phyloP scores from a whole-genome alignment of 768 basidiomycete species.

The Obba rivulosa region DNA sequence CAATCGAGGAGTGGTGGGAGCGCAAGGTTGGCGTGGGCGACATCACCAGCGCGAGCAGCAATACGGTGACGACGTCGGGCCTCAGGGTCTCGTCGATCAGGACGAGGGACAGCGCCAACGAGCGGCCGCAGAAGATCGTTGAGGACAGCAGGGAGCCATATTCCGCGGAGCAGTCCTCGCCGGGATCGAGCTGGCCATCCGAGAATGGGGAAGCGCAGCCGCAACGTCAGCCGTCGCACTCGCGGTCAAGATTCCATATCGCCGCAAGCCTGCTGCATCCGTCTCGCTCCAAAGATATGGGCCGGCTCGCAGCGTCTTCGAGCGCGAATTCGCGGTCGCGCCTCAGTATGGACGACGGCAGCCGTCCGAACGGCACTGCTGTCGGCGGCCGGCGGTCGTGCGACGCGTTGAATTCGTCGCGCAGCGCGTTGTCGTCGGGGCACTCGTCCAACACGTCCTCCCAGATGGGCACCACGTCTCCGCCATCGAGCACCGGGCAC shows the following conservation, averaged over 20 bases:
- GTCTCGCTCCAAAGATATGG: neutral
- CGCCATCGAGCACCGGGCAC: conserved; percentile 2
- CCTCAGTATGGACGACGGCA: conserved; percentile 20
- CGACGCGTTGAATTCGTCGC: conserved; percentile 11
- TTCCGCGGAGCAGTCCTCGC: conserved; percentile 8
- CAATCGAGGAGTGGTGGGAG: conserved; percentile 76
- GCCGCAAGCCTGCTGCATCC: conserved; percentile 3
- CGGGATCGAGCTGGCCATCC: neutral
- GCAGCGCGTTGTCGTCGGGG: conserved; percentile 4
- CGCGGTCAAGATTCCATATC: conserved; percentile 3
- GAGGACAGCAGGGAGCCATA: conserved; percentile 15
- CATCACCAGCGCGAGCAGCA: conserved; percentile 23
- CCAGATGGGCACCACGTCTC: conserved; percentile 1
- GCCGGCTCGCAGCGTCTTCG: neutral
- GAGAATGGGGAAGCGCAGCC: neutral
- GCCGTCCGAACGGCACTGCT: conserved; percentile 2
- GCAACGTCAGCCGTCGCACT: neutral
- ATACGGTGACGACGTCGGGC: conserved; percentile 18
- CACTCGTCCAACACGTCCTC: conserved; percentile 6
- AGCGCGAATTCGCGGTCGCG: conserved; percentile 11
- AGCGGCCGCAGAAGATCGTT: conserved; percentile 12
- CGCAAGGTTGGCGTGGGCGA: conserved; percentile 70
- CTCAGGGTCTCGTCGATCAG: conserved; percentile 25
- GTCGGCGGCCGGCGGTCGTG: conserved; percentile 8
- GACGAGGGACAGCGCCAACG: conserved; percentile 17